A percentile compares a stretch with the other conserved stretches of the same genome.
Conservation (phyloP, 345 rosid species). For the rapeseed (Brassica napus) region Da-Ae NC_063450.1:21506501-21507000, state of each 20-base stretch:
- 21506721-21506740: constrained; percentile 13
- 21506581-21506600: constrained; percentile 84
- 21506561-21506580: constrained; percentile 79
- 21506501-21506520: constrained; percentile 65
- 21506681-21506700: constrained; percentile 95
- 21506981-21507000: not conserved
- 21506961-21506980: not conserved
- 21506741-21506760: constrained; percentile 39
- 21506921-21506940: not conserved
- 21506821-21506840: not conserved
- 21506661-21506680: constrained; percentile 93
- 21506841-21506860: not conserved
- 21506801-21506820: constrained; percentile 15
- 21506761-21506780: constrained; percentile 35
- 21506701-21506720: constrained; percentile 58
- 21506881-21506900: not conserved
- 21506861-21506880: not conserved
- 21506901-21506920: constrained; percentile 25
- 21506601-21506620: constrained; percentile 86
- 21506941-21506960: not conserved
- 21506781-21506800: constrained; percentile 10
- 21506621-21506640: constrained; percentile 52
- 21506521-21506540: constrained; percentile 61
- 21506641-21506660: constrained; percentile 99
- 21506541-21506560: constrained; percentile 54